A percentile compares a stretch with the other conserved stretches of the same genome.
These are phyloP conservation scores for Yamadazyma aaseri DNA, from an alignment of 1,139 yeast genomes.

Conservation along the genomic window DNA sequence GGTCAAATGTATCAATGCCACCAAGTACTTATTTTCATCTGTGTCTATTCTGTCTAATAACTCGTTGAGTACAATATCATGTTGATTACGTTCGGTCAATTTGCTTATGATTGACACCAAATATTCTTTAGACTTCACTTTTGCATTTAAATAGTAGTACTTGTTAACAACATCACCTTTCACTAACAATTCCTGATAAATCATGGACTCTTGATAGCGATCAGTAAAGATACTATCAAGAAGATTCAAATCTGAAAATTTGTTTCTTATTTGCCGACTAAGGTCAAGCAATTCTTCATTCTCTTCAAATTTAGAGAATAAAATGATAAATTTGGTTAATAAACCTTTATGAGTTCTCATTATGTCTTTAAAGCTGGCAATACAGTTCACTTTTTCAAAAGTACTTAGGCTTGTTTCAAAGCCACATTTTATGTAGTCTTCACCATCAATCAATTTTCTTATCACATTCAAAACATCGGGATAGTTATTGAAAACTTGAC, in stretches of 20 bases:
- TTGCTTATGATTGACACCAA: slow-evolving; percentile 32
- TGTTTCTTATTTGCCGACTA: slow-evolving; percentile 9
- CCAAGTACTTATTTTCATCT: slow-evolving; percentile 23
- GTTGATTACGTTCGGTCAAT: slow-evolving; percentile 30
- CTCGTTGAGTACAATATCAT: slow-evolving; percentile 21
- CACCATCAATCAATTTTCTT: slow-evolving; percentile 19
- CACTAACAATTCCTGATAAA: slow-evolving; percentile 10
- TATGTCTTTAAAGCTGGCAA: slow-evolving; percentile 12
- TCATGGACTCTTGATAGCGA: slow-evolving; percentile 6
- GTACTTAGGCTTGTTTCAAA: slow-evolving; percentile 7
- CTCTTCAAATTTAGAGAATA: slow-evolving; percentile 14
- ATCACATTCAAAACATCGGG: slow-evolving; percentile 16
- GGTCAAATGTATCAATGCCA: slow-evolving; percentile 35
- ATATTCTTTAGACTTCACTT: slow-evolving; percentile 20
- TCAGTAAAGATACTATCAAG: slow-evolving; percentile 12
- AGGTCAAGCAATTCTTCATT: slow-evolving; percentile 6
- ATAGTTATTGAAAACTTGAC: slow-evolving; percentile 23
- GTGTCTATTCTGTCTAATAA: slow-evolving; percentile 25
- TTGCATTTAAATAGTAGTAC: slow-evolving; percentile 13
- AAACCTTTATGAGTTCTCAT: slow-evolving; percentile 10
- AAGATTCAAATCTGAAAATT: slow-evolving; percentile 11
- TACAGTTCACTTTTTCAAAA: slow-evolving; percentile 4
- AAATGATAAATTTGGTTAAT: slow-evolving; percentile 10
- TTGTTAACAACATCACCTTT: slow-evolving; percentile 17
- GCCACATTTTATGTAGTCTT: slow-evolving; percentile 7